Evolutionary conservation across 1,284 basidiomycete genomes (phyloP).

Genomic region (Cryptococcus floricola): DNA sequence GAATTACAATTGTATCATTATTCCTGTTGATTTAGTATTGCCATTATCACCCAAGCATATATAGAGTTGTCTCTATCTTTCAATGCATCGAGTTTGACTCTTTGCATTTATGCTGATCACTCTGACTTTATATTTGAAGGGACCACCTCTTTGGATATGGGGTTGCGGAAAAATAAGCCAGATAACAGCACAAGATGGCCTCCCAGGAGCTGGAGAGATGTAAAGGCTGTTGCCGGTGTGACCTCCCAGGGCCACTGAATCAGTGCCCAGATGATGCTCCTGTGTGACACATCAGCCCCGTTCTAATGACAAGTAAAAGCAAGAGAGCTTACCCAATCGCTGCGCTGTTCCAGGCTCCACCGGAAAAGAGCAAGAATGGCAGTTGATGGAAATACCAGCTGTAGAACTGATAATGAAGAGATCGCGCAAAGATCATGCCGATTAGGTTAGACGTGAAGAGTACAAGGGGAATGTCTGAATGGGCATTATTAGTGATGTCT

Average conservation of each 20-base stretch:
- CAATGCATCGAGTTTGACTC: not conserved
- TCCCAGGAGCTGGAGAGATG: constrained; percentile 61
- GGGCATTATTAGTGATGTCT: not conserved
- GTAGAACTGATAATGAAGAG: constrained; percentile 97
- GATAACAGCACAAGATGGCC: constrained; percentile 60
- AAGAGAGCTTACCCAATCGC: constrained; percentile 25
- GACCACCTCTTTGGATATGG: no score
- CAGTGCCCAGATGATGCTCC: constrained; percentile 58
- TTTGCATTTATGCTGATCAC: not conserved
- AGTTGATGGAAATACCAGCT: constrained; percentile 94
- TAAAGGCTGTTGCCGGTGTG: constrained; percentile 71
- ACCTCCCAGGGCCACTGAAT: constrained; percentile 87
- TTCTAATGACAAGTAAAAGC: no score
- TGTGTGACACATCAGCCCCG: constrained; percentile 38
- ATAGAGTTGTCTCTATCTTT: not conserved
- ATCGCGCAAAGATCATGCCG: constrained; percentile 88
- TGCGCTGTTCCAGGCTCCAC: constrained; percentile 9
- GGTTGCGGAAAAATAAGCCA: constrained; percentile 58
- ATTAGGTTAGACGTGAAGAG: constrained; percentile 89
- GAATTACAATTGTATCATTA: not conserved
- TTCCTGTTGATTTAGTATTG: not conserved
- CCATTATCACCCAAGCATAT: not conserved
- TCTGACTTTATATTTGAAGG: no score
- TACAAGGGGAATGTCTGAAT: constrained; percentile 69
- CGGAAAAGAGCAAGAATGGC: constrained; percentile 63